A percentile compares a stretch with the other conserved stretches of the same genome.
Evolutionary conservation across 306 rosid genomes (phyloP).

Genomic region (Adenanthera pavonina): DNA sequence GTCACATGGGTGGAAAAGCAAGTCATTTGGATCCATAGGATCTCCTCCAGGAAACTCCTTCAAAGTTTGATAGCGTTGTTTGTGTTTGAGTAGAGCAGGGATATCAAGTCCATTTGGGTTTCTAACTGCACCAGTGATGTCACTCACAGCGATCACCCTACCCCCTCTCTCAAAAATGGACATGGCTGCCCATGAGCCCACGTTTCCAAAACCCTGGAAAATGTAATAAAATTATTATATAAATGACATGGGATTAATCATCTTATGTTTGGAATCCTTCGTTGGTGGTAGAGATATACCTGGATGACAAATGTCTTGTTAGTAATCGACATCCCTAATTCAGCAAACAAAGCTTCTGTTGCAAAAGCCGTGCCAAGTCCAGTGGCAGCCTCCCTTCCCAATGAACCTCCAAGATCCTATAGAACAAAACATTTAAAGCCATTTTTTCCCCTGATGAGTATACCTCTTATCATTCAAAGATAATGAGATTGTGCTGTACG

Average conservation of each 20-base stretch:
- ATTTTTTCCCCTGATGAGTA: neutral
- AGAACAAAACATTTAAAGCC: neutral
- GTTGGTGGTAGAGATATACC: conserved; percentile 41
- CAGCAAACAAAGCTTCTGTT: conserved; percentile 70
- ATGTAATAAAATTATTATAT: neutral
- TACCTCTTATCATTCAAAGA: neutral
- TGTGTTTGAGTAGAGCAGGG: conserved; percentile 60
- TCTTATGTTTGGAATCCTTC: neutral
- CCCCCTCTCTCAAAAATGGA: conserved; percentile 66
- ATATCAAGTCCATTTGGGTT: conserved; percentile 64
- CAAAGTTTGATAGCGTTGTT: conserved; percentile 41
- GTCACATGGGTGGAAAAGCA: conserved; percentile 65
- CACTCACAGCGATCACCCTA: conserved; percentile 65
- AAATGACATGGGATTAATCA: conserved; percentile 3
- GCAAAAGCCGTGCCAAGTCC: conserved; percentile 73
- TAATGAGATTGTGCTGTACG: neutral
- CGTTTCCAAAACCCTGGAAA: conserved; percentile 63
- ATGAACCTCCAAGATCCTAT: conserved; percentile 83
- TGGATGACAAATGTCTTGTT: conserved; percentile 64
- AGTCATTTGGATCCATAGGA: conserved; percentile 56
- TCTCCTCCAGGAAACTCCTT: conserved; percentile 60
- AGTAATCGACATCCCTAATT: conserved; percentile 62
- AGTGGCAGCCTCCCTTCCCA: conserved; percentile 79
- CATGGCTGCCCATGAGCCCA: conserved; percentile 70
- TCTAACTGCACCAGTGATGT: conserved; percentile 59